A percentile compares a stretch with the other conserved stretches of the same genome.
Conservation (phyloP, 768 basidiomycete species). For the button mushroom (Agaricus bisporus) region DNA sequence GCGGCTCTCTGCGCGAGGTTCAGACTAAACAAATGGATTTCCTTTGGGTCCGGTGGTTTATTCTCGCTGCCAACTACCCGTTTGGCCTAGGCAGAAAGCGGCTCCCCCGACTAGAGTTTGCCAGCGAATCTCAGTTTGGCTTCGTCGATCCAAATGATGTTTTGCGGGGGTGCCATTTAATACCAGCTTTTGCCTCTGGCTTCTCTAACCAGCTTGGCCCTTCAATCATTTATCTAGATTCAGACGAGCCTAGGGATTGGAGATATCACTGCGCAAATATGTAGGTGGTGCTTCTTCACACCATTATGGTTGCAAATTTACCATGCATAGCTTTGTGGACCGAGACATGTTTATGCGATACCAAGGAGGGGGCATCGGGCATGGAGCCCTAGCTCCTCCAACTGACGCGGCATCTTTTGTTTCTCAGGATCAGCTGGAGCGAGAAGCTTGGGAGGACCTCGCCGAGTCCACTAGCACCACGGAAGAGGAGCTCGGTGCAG, state of each 20-base stretch:
- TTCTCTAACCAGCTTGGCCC: background rate
- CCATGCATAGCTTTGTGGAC: no score
- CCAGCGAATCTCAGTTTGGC: slow-evolving; percentile 21
- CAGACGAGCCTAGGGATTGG: background rate
- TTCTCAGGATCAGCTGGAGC: no score
- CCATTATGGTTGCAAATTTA: no score
- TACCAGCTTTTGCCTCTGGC: slow-evolving; percentile 21
- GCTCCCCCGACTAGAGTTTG: slow-evolving; percentile 33
- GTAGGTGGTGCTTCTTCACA: background rate
- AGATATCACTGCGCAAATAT: background rate
- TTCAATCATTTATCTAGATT: background rate
- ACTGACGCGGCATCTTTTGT: no score
- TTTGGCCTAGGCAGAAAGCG: slow-evolving; percentile 19
- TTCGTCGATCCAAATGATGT: slow-evolving; percentile 28
- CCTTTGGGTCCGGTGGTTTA: slow-evolving; percentile 28
- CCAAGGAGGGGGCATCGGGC: no score
- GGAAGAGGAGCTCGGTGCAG: no score
- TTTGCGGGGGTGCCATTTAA: slow-evolving; percentile 27
- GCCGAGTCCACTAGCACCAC: no score
- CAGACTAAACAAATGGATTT: slow-evolving; percentile 24
- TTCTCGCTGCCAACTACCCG: slow-evolving; percentile 17
- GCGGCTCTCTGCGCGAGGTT: slow-evolving; percentile 13
- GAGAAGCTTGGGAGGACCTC: no score
- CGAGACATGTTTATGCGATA: no score
- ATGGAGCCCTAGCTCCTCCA: no score